Base-by-base conservation (phyloP, 2,329 filamentous ascomycete species). In the Cladosporium colombiae region DNA sequence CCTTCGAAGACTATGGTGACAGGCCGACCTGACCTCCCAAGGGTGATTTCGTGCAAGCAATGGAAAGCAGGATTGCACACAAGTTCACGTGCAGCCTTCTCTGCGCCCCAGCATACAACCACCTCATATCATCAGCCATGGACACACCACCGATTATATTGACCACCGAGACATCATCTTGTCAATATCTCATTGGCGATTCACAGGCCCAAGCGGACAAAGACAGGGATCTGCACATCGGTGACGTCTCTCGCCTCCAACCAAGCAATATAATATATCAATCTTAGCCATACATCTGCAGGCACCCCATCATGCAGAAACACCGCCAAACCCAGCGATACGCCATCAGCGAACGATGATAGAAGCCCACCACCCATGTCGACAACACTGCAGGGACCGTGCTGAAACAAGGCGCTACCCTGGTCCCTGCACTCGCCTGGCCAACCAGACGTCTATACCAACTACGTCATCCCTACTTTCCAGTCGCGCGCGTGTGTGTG, bases 391-490 rank as follows among this genome's bases (percentile, higher is more conserved):
- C 61, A 63, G 61, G 61, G 61, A 37, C 50, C 35, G 25, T n/a
- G 33, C 18, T 63, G 50, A 63, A 56, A 63, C 61, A 56, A 18
- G 61, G 61, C 50, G 33, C n/a, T 14, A 63, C 61, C 61, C 61
- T 35, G 50, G 61, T 40, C 33, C 49, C 57, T 46, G 40, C 40
- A 46, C 40, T 40, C 40, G n/a, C 40, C 40, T 27, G 16, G 49
- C 61, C 61, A 63, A 63, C 61, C 61, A 10, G 55, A 31, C 29
- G 59, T 44, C 50, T 63, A 63, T 63, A 63, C 61, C 35, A 18
- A 35, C 61, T n/a, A 63, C 61, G 61, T 63, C 61, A 63, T 53
- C 11, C 5, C 13, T 25, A 56, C 50, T 63, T 62, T 40, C 23
- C 29, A n/a, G n/a, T n/a, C n/a, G n/a, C n/a, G n/a, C n/a, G n/a